Percentiles rank a stretch among this genome's conserved stretches.
Conservation (phyloP, 768 basidiomycete genomes). For the Russula virescens region DNA sequence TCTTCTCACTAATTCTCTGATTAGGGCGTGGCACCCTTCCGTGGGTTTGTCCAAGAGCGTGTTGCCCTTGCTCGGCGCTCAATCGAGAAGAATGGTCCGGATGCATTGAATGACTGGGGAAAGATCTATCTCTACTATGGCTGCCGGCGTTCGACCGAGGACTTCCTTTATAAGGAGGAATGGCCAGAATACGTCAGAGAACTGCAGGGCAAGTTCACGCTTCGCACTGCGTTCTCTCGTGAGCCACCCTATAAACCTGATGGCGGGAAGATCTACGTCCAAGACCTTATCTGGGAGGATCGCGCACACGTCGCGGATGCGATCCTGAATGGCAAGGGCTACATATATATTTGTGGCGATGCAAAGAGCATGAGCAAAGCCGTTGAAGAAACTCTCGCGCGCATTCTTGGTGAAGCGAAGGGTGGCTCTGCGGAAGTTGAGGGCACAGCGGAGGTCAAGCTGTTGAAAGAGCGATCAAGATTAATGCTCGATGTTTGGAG, state of each 20-base stretch:
- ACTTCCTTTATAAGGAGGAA: slow-evolving; percentile 93
- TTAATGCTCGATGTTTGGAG: slow-evolving; percentile 89
- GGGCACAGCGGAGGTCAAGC: slow-evolving; percentile 86
- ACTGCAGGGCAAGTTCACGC: slow-evolving; percentile 84
- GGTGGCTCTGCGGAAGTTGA: slow-evolving; percentile 84
- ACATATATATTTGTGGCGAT: slow-evolving; percentile 95
- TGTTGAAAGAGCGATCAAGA: slow-evolving; percentile 90
- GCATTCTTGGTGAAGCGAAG: slow-evolving; percentile 88
- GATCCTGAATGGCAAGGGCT: slow-evolving; percentile 93
- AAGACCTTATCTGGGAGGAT: slow-evolving; percentile 91
- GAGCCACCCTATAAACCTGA: slow-evolving; percentile 81
- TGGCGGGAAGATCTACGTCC: slow-evolving; percentile 97
- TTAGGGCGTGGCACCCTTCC: slow-evolving; percentile 98
- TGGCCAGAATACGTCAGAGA: slow-evolving; percentile 86
- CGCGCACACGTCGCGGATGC: slow-evolving; percentile 77
- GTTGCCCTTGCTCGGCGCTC: slow-evolving; percentile 93
- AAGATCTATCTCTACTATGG: slow-evolving; percentile 94
- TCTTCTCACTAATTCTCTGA: slow-evolving; percentile 16
- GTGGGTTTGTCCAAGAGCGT: slow-evolving; percentile 97
- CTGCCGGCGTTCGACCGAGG: slow-evolving; percentile 81
- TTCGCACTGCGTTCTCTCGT: slow-evolving; percentile 89
- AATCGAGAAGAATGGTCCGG: slow-evolving; percentile 90
- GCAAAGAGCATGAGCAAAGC: slow-evolving; percentile 95
- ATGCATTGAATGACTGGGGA: slow-evolving; percentile 94
- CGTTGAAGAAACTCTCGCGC: slow-evolving; percentile 84